Base-by-base conservation (phyloP, 176 grass and related monocot genomes). In the Pontederia crassipes region DNA sequence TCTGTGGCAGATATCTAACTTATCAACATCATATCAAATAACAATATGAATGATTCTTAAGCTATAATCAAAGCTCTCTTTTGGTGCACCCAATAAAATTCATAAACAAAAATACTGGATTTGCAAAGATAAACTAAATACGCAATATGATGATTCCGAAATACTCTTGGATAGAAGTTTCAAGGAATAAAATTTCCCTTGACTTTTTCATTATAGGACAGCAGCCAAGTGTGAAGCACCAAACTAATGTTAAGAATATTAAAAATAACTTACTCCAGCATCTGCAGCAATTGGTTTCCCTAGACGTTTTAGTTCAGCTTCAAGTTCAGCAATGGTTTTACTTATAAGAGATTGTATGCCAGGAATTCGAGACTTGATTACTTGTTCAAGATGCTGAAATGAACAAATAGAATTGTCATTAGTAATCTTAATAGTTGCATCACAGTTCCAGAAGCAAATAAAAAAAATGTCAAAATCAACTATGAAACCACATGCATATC, bases 331-430 rank as follows among this genome's bases (percentile, higher is more conserved):
- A 57, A 93, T 79, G 59, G 94, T 93, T 80, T 99, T 99, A 40
- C 80, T 99, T 71, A 99, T 93, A 54, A 99, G 94, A 83, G 94
- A 93, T 17, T 99, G 94, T 29, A 99, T 71, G 45, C 94, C 94
- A 0, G 94, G 94, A 40, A 99, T 99, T 72, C 88, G 88, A 52
- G 94, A 86, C 74, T 99, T 99, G 72, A 99, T 99, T 46, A 99
- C 94, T 72, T 81, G 73, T 74, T 98, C 94, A 74, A 98, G 77
- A 77, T 98, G 85, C 94, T 98, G 68, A 65, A 86, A 52, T 57
- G 11, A 15, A 17, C 56, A 46, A 47, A 20, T 4, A 69, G 9
- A 66, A 54, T 5, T 63, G 11, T 35, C 60, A 65, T 35, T 8
- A 24, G 20, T 4, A 17, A 49, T 28, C 11, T 7, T 46, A 9